Evolutionary conservation across 2,329 filamentous ascomycete species (phyloP).

Genomic region (Endoconidiophora laricicola): DNA sequence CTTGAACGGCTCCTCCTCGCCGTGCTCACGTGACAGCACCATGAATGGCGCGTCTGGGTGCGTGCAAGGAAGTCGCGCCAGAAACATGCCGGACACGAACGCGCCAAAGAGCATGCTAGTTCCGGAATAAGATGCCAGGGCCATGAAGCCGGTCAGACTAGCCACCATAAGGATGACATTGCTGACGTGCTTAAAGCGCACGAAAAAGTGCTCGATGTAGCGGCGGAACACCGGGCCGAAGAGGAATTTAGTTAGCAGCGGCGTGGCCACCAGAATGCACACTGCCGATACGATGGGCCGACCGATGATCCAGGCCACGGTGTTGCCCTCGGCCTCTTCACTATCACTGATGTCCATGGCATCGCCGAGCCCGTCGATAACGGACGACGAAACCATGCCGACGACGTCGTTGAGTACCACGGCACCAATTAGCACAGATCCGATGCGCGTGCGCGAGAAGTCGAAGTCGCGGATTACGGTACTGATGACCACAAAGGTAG

Average conservation of each 20-base stretch:
- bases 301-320: conserved; percentile 22
- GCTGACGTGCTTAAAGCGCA: conserved; percentile 18
- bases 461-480: conserved; percentile 20
- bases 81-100: conserved; percentile 24
- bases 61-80: conserved; percentile 22
- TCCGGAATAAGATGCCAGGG: conserved; percentile 22
- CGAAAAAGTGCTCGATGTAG: conserved; percentile 21
- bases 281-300: conserved; percentile 23
- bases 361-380: conserved; percentile 16
- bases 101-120: conserved; percentile 24
- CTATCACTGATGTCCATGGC: conserved; percentile 13
- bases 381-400: conserved; percentile 25
- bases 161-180: conserved; percentile 20
- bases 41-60: conserved; percentile 21
- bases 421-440: conserved; percentile 28
- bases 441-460: conserved; percentile 26
- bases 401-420: conserved; percentile 31
- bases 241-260: conserved; percentile 22
- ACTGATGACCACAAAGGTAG: conserved; percentile 21
- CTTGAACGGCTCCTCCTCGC: conserved; percentile 19
- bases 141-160: conserved; percentile 17
- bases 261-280: conserved; percentile 21
- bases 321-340: conserved; percentile 10
- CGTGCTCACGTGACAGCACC: conserved; percentile 20
- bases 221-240: conserved; percentile 22